Evolutionary conservation across 208 protist species (phyloP).

Genomic region (Trypanosoma scelopori): DNA sequence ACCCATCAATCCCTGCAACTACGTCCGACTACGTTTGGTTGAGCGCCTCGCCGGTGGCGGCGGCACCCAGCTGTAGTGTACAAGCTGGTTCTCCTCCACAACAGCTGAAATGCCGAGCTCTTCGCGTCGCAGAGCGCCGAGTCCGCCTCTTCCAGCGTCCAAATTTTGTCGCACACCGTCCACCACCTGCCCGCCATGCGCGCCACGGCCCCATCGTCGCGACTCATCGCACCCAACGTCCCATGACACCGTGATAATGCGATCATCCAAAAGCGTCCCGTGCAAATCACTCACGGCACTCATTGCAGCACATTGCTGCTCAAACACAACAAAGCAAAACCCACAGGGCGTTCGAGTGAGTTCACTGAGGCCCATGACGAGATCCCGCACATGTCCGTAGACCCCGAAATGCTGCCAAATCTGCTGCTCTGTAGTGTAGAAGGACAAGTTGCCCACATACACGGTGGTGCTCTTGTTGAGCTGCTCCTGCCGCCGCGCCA

Average conservation of each 20-base stretch:
- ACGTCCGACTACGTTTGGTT: conserved; percentile 12
- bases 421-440: conserved; percentile 98
- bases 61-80: conserved; percentile 71
- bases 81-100: conserved; percentile 48
- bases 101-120: conserved; percentile 55
- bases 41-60: conserved; percentile 37
- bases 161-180: conserved; percentile 91
- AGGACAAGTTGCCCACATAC: conserved; percentile 99
- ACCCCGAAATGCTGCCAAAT: conserved; percentile 94
- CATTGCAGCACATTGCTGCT: conserved; percentile 88
- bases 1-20: not conserved
- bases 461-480: conserved; percentile 86
- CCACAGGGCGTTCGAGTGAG: conserved; percentile 95
- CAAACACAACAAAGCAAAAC: conserved; percentile 99
- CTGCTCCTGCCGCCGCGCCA: conserved; percentile 58
- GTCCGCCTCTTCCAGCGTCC: conserved; percentile 90
- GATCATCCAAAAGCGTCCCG: conserved; percentile 76
- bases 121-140: conserved; percentile 78
- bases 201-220: conserved; percentile 84
- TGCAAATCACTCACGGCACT: conserved; percentile 87
- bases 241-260: conserved; percentile 81
- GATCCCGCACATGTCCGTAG: conserved; percentile 93
- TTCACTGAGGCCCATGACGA: conserved; percentile 98
- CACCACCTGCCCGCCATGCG: conserved; percentile 90
- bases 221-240: conserved; percentile 80